phyloP scores from a whole-genome alignment of 257 asterid genomes.

The Salvia rosmarinus region DNA sequence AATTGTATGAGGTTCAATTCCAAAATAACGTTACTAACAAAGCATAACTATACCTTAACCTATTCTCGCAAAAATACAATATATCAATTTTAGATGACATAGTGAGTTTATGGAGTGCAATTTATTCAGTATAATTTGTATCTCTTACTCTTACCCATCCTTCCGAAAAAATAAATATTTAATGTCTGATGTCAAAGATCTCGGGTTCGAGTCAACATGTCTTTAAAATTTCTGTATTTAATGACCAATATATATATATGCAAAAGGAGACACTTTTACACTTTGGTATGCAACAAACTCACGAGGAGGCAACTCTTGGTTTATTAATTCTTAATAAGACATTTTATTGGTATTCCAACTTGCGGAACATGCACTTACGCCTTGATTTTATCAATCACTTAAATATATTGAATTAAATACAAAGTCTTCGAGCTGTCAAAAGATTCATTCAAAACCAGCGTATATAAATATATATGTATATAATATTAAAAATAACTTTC shows the following conservation, averaged over 20 bases:
- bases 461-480: background rate
- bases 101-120: background rate
- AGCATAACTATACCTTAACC: background rate
- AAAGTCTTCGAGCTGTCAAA: conserved; percentile 16
- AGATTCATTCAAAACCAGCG: background rate
- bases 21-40: background rate
- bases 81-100: too few relatives aligned
- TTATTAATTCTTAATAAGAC: background rate
- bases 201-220: too few relatives aligned
- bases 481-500: too few relatives aligned
- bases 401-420: background rate
- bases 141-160: background rate
- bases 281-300: too few relatives aligned
- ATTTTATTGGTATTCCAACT: background rate
- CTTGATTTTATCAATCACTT: background rate
- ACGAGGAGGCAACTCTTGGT: too few relatives aligned
- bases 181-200: too few relatives aligned
- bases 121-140: background rate
- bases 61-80: background rate
- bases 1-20: background rate
- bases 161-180: too few relatives aligned
- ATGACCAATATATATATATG: too few relatives aligned
- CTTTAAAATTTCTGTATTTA: too few relatives aligned
- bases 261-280: too few relatives aligned
- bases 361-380: conserved; percentile 19